Conservation (phyloP, 2,329 filamentous ascomycete genomes). For the Dothideomycetidae sp. region DNA sequence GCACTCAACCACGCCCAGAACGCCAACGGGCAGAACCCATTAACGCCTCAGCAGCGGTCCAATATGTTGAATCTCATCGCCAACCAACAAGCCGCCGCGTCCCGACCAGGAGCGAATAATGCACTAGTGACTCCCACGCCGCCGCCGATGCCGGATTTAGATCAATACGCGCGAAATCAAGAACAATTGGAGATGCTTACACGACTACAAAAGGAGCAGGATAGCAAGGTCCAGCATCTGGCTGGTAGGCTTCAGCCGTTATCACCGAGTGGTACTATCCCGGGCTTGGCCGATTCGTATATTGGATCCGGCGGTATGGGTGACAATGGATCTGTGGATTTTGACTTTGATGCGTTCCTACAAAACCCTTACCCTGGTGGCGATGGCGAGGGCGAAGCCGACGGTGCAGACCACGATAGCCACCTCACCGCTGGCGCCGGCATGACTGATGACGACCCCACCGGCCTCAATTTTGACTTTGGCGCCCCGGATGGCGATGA, state of each 20-base stretch:
- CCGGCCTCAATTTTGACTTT: conserved; percentile 18
- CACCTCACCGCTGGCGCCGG: not conserved
- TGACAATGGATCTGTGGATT: conserved; percentile 24
- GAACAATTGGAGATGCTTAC: conserved; percentile 67
- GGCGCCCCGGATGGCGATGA: conserved; percentile 13
- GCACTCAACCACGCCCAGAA: conserved; percentile 35
- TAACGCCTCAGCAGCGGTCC: conserved; percentile 34
- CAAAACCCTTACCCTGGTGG: conserved; percentile 26
- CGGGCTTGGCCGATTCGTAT: conserved; percentile 40
- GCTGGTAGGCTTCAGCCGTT: conserved; percentile 62
- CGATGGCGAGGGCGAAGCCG: conserved; percentile 2
- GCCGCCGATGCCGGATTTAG: conserved; percentile 42
- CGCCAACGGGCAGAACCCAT: conserved; percentile 30
- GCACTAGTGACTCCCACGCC: conserved; percentile 42
- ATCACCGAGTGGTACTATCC: conserved; percentile 65
- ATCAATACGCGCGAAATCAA: conserved; percentile 53
- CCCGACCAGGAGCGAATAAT: conserved; percentile 32
- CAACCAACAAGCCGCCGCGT: conserved; percentile 26
- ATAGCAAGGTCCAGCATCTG: conserved; percentile 60
- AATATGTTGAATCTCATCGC: conserved; percentile 34
- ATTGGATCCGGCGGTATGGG: conserved; percentile 25
- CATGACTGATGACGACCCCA: conserved; percentile 10
- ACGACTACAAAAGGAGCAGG: conserved; percentile 65
- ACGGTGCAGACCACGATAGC: conserved; percentile 5
- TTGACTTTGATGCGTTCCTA: conserved; percentile 45